phyloP scores from a whole-genome alignment of 805 yeast genomes.

The Candida yuanshanica region DNA sequence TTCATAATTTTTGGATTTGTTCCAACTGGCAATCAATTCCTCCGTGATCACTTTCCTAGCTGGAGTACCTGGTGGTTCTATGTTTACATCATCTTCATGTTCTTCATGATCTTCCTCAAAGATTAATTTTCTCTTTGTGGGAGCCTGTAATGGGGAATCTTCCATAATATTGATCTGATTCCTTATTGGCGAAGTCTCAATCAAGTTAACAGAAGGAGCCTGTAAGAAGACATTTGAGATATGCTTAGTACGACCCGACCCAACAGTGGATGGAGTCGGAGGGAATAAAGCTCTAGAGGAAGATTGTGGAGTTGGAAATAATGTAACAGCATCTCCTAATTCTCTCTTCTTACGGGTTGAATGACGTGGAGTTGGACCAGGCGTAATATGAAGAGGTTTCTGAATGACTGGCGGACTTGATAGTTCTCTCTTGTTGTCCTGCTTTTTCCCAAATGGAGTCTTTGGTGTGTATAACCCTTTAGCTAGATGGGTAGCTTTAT shows the following conservation, averaged over 20 bases:
- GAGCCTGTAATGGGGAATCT: slow-evolving; percentile 10
- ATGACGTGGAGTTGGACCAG: slow-evolving; percentile 22
- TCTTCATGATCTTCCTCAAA: slow-evolving; percentile 12
- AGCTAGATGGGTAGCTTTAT: slow-evolving; percentile 6
- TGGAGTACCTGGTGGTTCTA: slow-evolving; percentile 26
- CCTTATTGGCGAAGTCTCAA: slow-evolving; percentile 9
- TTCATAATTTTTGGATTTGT: slow-evolving; percentile 17
- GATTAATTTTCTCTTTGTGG: slow-evolving; percentile 19
- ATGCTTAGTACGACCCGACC: slow-evolving; percentile 22
- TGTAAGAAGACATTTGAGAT: neutral
- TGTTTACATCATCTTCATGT: slow-evolving; percentile 12
- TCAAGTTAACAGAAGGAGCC: slow-evolving; percentile 1
- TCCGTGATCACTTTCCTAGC: slow-evolving; percentile 28
- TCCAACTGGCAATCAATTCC: slow-evolving; percentile 29
- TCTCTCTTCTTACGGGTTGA: slow-evolving; percentile 10
- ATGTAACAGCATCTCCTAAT: slow-evolving; percentile 9
- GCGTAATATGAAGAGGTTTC: slow-evolving; percentile 12
- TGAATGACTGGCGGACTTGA: slow-evolving; percentile 8
- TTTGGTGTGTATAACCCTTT: slow-evolving; percentile 16
- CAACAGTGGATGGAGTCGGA: slow-evolving; percentile 26
- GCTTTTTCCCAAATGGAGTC: slow-evolving; percentile 19
- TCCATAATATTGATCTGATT: slow-evolving; percentile 7
- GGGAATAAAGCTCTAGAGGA: slow-evolving; percentile 22
- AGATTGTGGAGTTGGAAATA: slow-evolving; percentile 4
- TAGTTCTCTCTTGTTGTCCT: slow-evolving; percentile 5